Conservation (phyloP, 169 alveolate genomes). For the Miamiensis avidus region DNA sequence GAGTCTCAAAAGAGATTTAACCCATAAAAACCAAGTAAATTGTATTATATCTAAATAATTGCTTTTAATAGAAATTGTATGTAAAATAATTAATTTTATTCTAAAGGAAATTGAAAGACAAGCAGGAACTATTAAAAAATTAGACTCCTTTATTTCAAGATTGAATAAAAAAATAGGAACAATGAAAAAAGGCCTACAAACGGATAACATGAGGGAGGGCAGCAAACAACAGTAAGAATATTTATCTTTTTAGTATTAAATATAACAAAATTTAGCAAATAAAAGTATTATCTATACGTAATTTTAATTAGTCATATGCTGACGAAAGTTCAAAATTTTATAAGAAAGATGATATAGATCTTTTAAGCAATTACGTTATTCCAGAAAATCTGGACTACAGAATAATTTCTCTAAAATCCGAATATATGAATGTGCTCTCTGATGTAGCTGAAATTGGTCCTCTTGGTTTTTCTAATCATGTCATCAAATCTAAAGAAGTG, state of each 20-base stretch:
- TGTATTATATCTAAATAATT: too few species aligned
- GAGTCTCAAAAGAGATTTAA: slow-evolving; percentile 36
- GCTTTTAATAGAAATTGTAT: too few species aligned
- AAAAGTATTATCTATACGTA: slow-evolving; percentile 1
- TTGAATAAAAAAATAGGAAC: slow-evolving; percentile 39
- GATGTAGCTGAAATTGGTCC: slow-evolving; percentile 34
- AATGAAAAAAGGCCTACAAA: slow-evolving; percentile 24
- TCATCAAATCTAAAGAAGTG: slow-evolving; percentile 2
- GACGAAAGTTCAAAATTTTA: neutral
- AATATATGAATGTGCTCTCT: slow-evolving; percentile 14
- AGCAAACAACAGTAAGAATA: too few species aligned
- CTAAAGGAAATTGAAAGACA: slow-evolving; percentile 38
- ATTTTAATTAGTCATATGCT: neutral
- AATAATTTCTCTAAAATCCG: slow-evolving; percentile 35
- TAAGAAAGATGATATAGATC: slow-evolving; percentile 43
- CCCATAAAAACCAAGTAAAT: slow-evolving; percentile 29
- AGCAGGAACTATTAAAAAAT: slow-evolving; percentile 26
- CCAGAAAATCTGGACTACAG: slow-evolving; percentile 42
- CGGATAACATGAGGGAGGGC: too few species aligned
- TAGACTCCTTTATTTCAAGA: slow-evolving; percentile 13
- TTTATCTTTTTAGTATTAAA: too few species aligned
- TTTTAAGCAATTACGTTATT: slow-evolving; percentile 36
- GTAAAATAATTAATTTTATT: too few species aligned
- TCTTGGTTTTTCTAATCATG: slow-evolving; percentile 17
- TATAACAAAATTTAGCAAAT: too few species aligned